A percentile compares a stretch with the other conserved stretches of the same genome.
These are phyloP conservation scores for Diaporthe sp. DNA, from an alignment of 2,329 filamentous ascomycete genomes.

Conservation along the genomic window DNA sequence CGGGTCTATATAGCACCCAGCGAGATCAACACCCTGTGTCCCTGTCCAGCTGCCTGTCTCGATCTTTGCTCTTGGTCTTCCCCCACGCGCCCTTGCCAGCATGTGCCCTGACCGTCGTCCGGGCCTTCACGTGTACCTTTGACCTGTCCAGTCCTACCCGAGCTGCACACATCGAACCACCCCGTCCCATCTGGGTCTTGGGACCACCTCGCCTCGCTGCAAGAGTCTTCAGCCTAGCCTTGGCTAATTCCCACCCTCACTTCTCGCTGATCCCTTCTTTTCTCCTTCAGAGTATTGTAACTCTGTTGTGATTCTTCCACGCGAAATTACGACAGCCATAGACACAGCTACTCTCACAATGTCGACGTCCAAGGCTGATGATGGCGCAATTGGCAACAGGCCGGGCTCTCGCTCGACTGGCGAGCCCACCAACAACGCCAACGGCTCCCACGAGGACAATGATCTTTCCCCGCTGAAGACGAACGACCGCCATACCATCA, in stretches of 20 bases:
- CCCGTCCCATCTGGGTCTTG: slow-evolving; percentile 7
- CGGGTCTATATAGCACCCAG: slow-evolving; percentile 31
- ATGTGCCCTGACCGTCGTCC: slow-evolving; percentile 21
- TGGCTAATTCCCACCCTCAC: slow-evolving; percentile 24
- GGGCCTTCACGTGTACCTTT: slow-evolving; percentile 19
- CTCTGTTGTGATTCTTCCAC: background rate
- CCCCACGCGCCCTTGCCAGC: slow-evolving; percentile 29
- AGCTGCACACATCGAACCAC: slow-evolving; percentile 28
- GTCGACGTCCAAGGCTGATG: slow-evolving; percentile 23
- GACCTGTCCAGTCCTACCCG: background rate
- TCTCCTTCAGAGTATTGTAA: background rate
- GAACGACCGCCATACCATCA: slow-evolving; percentile 28
- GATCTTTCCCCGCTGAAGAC: slow-evolving; percentile 26
- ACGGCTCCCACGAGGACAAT: slow-evolving; percentile 8
- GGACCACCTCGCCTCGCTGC: slow-evolving; percentile 25
- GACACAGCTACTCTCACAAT: slow-evolving; percentile 4
- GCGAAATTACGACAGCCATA: background rate
- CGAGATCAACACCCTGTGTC: slow-evolving; percentile 21
- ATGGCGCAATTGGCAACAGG: slow-evolving; percentile 1
- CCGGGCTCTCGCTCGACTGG: slow-evolving; percentile 17
- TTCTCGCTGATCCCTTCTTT: background rate
- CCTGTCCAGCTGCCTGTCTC: slow-evolving; percentile 4
- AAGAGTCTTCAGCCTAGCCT: slow-evolving; percentile 21
- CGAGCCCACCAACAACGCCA: slow-evolving; percentile 8
- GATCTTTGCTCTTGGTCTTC: slow-evolving; percentile 20